Percentiles rank a stretch among this genome's conserved stretches.
phyloP scores from a whole-genome alignment of 2,329 filamentous ascomycete genomes.

The Hymenoscyphus fructigenus region DNA sequence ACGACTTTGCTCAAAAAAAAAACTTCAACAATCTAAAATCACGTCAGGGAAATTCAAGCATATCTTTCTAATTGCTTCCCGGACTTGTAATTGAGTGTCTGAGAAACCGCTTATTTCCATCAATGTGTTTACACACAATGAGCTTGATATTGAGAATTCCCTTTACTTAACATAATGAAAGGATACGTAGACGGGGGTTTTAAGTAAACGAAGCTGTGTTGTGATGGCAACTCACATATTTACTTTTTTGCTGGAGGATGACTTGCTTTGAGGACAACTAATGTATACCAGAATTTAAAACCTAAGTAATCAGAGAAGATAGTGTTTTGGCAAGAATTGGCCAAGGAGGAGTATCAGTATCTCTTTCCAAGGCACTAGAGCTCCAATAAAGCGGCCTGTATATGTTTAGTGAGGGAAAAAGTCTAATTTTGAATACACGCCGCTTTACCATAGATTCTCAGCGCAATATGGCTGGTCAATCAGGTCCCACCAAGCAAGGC shows the following conservation, averaged over 20 bases:
- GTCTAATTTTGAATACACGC: background rate
- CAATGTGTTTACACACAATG: conserved; percentile 39
- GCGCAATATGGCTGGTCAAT: conserved; percentile 1
- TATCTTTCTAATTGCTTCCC: conserved; percentile 66
- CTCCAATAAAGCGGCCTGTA: background rate
- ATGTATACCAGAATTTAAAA: too few species aligned
- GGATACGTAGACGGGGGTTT: background rate
- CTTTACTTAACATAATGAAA: conserved; percentile 15
- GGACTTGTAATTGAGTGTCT: conserved; percentile 69
- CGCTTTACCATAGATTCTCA: background rate
- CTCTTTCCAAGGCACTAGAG: background rate
- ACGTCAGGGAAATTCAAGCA: conserved; percentile 68
- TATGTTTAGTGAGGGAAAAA: background rate
- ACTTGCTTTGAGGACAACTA: background rate
- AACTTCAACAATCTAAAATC: conserved; percentile 20
- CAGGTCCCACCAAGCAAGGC: background rate
- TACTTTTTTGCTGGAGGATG: background rate
- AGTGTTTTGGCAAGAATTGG: too few species aligned
- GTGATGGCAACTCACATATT: background rate
- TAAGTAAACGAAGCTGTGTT: background rate
- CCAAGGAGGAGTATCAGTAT: background rate
- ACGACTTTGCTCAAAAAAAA: too few species aligned
- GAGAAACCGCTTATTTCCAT: conserved; percentile 75
- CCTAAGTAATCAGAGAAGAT: background rate
- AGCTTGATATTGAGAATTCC: conserved; percentile 25